A percentile compares a stretch with the other conserved stretches of the same genome.
phyloP scores from a whole-genome alignment of 1,284 basidiomycete genomes.

The Abortiporus biennis region DNA sequence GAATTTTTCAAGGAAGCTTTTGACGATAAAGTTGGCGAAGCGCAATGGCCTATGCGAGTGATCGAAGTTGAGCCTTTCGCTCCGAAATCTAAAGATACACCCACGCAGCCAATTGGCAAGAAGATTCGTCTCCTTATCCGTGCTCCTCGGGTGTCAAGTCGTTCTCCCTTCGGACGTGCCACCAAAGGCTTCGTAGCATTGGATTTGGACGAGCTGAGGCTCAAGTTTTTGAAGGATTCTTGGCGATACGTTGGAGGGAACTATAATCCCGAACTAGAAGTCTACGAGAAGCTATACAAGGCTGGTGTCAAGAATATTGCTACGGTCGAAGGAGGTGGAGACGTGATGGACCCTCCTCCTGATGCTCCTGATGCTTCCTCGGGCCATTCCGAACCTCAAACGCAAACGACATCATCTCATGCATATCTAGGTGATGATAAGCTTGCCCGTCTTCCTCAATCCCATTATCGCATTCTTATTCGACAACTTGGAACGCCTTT shows the following conservation, averaged over 20 bases:
- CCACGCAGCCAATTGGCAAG: background rate
- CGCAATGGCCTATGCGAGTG: background rate
- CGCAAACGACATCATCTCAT: background rate
- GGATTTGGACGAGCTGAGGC: background rate
- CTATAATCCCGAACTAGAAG: background rate
- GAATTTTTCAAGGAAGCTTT: too few relatives aligned
- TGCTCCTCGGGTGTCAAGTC: background rate
- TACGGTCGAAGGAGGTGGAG: conserved; percentile 24
- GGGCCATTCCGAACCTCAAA: background rate
- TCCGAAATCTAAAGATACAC: too few relatives aligned
- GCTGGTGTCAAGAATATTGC: background rate
- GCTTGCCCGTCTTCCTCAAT: background rate
- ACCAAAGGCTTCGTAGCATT: conserved; percentile 1
- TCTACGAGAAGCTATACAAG: background rate
- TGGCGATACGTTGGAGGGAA: background rate
- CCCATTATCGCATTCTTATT: conserved; percentile 3
- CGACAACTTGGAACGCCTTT: too few relatives aligned
- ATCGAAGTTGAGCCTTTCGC: too few relatives aligned
- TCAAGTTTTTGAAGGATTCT: conserved; percentile 5
- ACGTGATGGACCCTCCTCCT: background rate
- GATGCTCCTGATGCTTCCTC: too few relatives aligned
- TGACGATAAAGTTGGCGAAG: background rate
- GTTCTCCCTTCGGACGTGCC: background rate
- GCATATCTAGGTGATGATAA: background rate
- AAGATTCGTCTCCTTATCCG: too few relatives aligned